Percentiles rank a stretch among this genome's conserved stretches.
phyloP scores from a whole-genome alignment of 371 early-diverging fungal species.

The Mortierella sp. region DNA sequence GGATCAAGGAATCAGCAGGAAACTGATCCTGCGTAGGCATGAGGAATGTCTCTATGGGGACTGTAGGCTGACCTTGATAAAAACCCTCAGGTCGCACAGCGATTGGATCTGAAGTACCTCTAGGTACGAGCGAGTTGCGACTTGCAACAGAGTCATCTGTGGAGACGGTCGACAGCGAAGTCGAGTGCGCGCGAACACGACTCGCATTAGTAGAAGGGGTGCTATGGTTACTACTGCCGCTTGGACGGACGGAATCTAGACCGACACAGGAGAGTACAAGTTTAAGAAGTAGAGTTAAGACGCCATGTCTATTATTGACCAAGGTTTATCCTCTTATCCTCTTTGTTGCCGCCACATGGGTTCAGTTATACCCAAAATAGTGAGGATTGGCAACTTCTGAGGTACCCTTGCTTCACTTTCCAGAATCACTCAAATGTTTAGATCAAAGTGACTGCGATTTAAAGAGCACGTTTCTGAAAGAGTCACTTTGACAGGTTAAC shows the following conservation, averaged over 20 bases:
- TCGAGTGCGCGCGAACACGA: conserved; percentile 38
- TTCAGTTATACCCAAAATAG: neutral
- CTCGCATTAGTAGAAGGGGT: neutral
- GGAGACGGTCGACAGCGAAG: conserved; percentile 39
- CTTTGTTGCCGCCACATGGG: too few species aligned
- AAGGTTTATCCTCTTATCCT: too few species aligned
- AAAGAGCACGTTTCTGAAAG: conserved; percentile 1
- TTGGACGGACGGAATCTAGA: conserved; percentile 18
- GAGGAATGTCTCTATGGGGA: conserved; percentile 49
- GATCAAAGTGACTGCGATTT: conserved; percentile 7
- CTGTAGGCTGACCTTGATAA: conserved; percentile 46
- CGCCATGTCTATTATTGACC: neutral
- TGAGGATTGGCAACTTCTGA: neutral
- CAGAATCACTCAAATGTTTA: too few species aligned
- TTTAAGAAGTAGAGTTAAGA: too few species aligned
- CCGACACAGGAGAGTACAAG: neutral
- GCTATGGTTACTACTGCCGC: conserved; percentile 4
- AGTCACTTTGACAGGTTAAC: conserved; percentile 1
- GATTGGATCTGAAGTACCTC: conserved; percentile 18
- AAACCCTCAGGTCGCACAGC: conserved; percentile 20
- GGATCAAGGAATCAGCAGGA: conserved; percentile 49
- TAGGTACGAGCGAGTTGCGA: conserved; percentile 48
- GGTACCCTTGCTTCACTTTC: too few species aligned
- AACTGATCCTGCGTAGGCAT: conserved; percentile 54
- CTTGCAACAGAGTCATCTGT: conserved; percentile 52